Conservation (phyloP, 192 early-diverging fungal genomes). For the Phlyctochytrium planicorne region DNA sequence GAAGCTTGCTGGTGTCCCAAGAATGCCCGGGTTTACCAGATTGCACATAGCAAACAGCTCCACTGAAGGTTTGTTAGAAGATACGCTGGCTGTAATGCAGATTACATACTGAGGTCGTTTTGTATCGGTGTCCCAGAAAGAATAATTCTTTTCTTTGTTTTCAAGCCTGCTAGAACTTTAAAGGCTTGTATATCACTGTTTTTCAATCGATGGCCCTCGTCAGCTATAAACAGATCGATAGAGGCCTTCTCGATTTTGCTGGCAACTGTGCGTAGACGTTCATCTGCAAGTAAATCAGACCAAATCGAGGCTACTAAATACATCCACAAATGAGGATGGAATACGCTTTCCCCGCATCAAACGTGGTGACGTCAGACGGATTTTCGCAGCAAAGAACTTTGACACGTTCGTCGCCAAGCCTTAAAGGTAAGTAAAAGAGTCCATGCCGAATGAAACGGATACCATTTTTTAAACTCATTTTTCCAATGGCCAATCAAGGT, state of each 20-base stretch:
- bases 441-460: too few relatives aligned
- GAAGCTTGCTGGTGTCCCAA: slow-evolving; percentile 31
- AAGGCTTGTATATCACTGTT: slow-evolving; percentile 86
- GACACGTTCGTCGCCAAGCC: slow-evolving; percentile 49
- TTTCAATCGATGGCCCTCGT: slow-evolving; percentile 81
- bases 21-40: slow-evolving; percentile 70
- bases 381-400: slow-evolving; percentile 15
- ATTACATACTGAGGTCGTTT: slow-evolving; percentile 13
- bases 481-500: slow-evolving; percentile 50
- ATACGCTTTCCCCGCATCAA: slow-evolving; percentile 20
- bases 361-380: slow-evolving; percentile 1
- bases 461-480: slow-evolving; percentile 57
- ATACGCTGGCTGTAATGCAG: not conserved
- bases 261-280: slow-evolving; percentile 21
- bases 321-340: slow-evolving; percentile 24
- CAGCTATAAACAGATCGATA: slow-evolving; percentile 44
- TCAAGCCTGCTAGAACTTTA: slow-evolving; percentile 73
- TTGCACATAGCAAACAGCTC: slow-evolving; percentile 74
- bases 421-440: too few relatives aligned
- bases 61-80: slow-evolving; percentile 53
- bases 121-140: slow-evolving; percentile 97
- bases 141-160: slow-evolving; percentile 90
- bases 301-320: not conserved
- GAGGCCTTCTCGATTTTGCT: slow-evolving; percentile 12
- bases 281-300: slow-evolving; percentile 18